These are phyloP conservation scores for Blastobotrys proliferans DNA, from an alignment of 1,139 yeast genomes.

Conservation along the genomic window DNA sequence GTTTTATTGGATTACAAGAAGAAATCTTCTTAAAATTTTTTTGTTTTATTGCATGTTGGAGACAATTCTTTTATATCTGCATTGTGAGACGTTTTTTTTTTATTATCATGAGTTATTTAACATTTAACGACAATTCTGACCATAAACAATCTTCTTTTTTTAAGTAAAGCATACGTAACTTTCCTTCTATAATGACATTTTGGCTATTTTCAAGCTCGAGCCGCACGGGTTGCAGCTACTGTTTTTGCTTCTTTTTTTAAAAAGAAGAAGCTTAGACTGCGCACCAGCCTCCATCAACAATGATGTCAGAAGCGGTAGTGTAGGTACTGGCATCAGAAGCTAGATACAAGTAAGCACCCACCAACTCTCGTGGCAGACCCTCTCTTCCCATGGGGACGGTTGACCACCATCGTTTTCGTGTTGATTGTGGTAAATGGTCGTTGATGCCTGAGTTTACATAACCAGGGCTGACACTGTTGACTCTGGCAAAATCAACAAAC, in stretches of 20 bases:
- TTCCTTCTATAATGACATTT: too few relatives aligned
- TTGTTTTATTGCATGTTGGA: neutral
- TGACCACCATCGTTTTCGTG: neutral
- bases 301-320: slow-evolving; percentile 73
- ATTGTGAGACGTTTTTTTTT: neutral
- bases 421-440: neutral
- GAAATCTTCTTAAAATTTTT: neutral
- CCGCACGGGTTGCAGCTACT: too few relatives aligned
- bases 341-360: slow-evolving; percentile 75
- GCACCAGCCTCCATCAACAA: slow-evolving; percentile 66
- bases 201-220: too few relatives aligned
- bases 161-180: too few relatives aligned
- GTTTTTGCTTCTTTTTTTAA: too few relatives aligned
- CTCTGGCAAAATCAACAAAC: slow-evolving; percentile 69
- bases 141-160: too few relatives aligned
- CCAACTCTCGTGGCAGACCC: slow-evolving; percentile 67
- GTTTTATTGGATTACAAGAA: slow-evolving; percentile 67
- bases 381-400: slow-evolving; percentile 36
- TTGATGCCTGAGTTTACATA: slow-evolving; percentile 59
- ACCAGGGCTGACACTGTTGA: slow-evolving; percentile 74
- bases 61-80: neutral
- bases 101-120: neutral
- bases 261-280: neutral
- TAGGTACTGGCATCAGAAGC: slow-evolving; percentile 76
- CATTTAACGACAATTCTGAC: neutral